These are phyloP conservation scores for Thielaviopsis musarum DNA, from an alignment of 2,329 filamentous ascomycete genomes.

Conservation along the genomic window DNA sequence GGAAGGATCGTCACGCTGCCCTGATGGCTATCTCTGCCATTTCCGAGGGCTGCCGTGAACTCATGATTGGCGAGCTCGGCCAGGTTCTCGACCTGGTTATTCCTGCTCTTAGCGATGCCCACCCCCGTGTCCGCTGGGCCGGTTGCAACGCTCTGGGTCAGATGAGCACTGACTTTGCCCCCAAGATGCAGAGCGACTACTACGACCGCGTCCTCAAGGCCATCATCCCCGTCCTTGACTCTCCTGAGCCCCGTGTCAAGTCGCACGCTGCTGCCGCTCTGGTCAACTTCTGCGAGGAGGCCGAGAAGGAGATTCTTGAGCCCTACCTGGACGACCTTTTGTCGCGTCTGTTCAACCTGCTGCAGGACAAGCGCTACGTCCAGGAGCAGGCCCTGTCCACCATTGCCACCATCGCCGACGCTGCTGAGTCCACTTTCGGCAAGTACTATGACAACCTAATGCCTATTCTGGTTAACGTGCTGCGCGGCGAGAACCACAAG, in stretches of 20 bases:
- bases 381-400: slow-evolving; percentile 96
- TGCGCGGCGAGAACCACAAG: slow-evolving; percentile 81
- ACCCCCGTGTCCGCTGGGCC: slow-evolving; percentile 90
- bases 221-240: slow-evolving; percentile 83
- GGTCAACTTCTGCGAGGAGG: slow-evolving; percentile 98
- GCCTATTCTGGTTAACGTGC: slow-evolving; percentile 80
- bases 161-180: slow-evolving; percentile 98
- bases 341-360: slow-evolving; percentile 66
- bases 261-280: slow-evolving; percentile 94
- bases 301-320: slow-evolving; percentile 78
- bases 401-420: slow-evolving; percentile 97
- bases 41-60: slow-evolving; percentile 85
- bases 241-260: slow-evolving; percentile 82
- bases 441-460: slow-evolving; percentile 95
- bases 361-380: slow-evolving; percentile 88
- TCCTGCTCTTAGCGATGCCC: slow-evolving; percentile 72
- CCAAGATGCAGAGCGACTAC: slow-evolving; percentile 94
- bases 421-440: slow-evolving; percentile 82
- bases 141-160: slow-evolving; percentile 97
- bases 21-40: slow-evolving; percentile 98
- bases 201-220: slow-evolving; percentile 74
- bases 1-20: slow-evolving; percentile 89
- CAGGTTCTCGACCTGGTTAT: slow-evolving; percentile 92
- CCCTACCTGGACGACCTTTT: slow-evolving; percentile 85
- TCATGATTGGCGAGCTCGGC: slow-evolving; percentile 89